These are phyloP conservation scores for Naganishia friedmannii DNA, from an alignment of 768 basidiomycete genomes.

Conservation along the genomic window DNA sequence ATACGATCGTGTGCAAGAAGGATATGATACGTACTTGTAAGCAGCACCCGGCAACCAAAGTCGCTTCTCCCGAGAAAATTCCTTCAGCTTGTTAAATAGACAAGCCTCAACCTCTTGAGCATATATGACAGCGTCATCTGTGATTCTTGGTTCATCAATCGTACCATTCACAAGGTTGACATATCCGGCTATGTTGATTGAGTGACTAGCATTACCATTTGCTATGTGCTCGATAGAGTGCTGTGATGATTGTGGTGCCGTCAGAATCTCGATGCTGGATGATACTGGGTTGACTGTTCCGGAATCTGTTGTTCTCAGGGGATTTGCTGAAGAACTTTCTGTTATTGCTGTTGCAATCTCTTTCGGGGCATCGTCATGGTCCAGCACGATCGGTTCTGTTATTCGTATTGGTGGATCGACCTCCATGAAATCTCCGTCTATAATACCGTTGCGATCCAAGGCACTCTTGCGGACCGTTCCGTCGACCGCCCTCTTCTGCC, in stretches of 20 bases:
- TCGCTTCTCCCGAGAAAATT: constrained; percentile 42
- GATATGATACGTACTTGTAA: constrained; percentile 45
- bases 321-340: not conserved
- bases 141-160: not conserved
- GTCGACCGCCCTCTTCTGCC: not conserved
- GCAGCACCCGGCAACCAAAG: constrained; percentile 34
- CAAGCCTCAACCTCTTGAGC: constrained; percentile 41
- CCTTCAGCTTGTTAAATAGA: constrained; percentile 43
- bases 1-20: not conserved
- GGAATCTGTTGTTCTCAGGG: not conserved
- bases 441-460: not conserved
- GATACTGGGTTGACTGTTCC: not conserved
- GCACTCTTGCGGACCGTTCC: not conserved
- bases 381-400: constrained; percentile 17
- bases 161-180: not conserved
- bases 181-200: not conserved
- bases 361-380: constrained; percentile 5
- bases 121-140: constrained; percentile 32
- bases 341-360: not conserved
- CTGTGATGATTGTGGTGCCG: constrained; percentile 1
- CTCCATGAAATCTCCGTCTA: constrained; percentile 15
- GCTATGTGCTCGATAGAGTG: not conserved
- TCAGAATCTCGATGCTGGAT: constrained; percentile 7
- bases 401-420: constrained; percentile 9
- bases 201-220: constrained; percentile 4